Evolutionary conservation across 306 rosid genomes (phyloP).

Genomic region (Castanopsis chinensis): DNA sequence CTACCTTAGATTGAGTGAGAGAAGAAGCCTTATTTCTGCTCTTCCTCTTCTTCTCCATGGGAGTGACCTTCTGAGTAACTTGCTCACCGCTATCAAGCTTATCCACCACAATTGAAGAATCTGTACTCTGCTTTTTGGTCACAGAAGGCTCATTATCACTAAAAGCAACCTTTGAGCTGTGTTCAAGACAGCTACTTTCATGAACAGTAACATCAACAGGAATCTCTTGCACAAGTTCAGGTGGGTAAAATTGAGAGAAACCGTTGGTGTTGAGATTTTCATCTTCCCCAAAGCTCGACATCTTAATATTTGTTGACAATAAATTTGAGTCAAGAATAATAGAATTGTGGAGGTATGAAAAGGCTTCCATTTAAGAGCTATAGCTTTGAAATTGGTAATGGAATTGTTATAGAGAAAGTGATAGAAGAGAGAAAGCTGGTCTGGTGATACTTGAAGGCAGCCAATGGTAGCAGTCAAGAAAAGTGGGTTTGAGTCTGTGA

Average conservation of each 20-base stretch:
- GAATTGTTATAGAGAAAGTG: constrained; percentile 36
- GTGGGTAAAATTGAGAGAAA: constrained; percentile 17
- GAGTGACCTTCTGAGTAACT: constrained; percentile 48
- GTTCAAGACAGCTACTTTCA: constrained; percentile 46
- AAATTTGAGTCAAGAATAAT: constrained; percentile 49
- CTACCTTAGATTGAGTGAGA: constrained; percentile 53
- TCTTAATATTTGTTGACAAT: constrained; percentile 32
- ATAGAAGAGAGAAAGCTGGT: constrained; percentile 17
- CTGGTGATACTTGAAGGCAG: constrained; percentile 7
- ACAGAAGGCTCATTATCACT: constrained; percentile 53
- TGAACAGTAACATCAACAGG: constrained; percentile 22
- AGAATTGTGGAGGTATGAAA: constrained; percentile 49
- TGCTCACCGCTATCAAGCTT: constrained; percentile 71
- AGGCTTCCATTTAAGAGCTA: constrained; percentile 63
- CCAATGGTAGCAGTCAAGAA: constrained; percentile 34
- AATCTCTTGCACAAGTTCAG: constrained; percentile 17
- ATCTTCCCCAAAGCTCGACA: constrained; percentile 21
- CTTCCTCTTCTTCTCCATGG: constrained; percentile 48
- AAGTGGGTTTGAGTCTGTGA: constrained; percentile 35
- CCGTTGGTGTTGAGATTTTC: constrained; percentile 2
- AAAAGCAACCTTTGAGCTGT: constrained; percentile 34
- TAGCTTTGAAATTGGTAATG: constrained; percentile 21
- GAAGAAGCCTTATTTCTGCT: constrained; percentile 30
- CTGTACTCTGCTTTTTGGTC: constrained; percentile 51
- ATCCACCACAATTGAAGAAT: constrained; percentile 61